Evolutionary conservation across 805 yeast genomes (phyloP).

Genomic region (Candida nitratophila): DNA sequence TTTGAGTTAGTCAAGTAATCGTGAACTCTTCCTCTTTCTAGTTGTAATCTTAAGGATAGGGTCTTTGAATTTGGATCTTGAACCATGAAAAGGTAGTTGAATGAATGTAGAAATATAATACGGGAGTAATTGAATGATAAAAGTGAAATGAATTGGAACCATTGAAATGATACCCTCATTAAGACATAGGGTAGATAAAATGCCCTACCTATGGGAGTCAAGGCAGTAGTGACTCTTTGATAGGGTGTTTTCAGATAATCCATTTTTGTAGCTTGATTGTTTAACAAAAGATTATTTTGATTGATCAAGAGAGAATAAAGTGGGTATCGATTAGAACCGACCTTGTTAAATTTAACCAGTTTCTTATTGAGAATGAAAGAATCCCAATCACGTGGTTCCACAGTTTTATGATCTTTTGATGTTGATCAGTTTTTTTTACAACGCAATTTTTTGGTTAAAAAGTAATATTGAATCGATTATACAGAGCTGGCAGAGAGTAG

Average conservation of each 20-base stretch:
- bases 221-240: background rate
- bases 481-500: too few relatives aligned
- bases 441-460: too few relatives aligned
- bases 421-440: too few relatives aligned
- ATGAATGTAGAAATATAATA: conserved; percentile 14
- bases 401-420: too few relatives aligned
- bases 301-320: too few relatives aligned
- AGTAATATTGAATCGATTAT: too few relatives aligned
- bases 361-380: background rate
- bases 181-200: conserved; percentile 17
- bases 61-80: conserved; percentile 15
- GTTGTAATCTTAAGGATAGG: conserved; percentile 1
- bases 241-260: conserved; percentile 2
- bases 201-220: conserved; percentile 13
- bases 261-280: too few relatives aligned
- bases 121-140: conserved; percentile 12
- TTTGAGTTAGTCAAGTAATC: background rate
- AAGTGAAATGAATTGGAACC: conserved; percentile 8
- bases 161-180: conserved; percentile 16
- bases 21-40: background rate
- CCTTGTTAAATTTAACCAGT: background rate
- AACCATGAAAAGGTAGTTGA: conserved; percentile 17
- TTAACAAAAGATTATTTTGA: too few relatives aligned
- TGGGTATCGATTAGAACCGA: too few relatives aligned
- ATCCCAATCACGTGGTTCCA: background rate